Percentiles rank a stretch among this genome's conserved stretches.
Evolutionary conservation across 2,329 filamentous ascomycete species (phyloP).

Genomic region (Dendrostoma leiphaemia): DNA sequence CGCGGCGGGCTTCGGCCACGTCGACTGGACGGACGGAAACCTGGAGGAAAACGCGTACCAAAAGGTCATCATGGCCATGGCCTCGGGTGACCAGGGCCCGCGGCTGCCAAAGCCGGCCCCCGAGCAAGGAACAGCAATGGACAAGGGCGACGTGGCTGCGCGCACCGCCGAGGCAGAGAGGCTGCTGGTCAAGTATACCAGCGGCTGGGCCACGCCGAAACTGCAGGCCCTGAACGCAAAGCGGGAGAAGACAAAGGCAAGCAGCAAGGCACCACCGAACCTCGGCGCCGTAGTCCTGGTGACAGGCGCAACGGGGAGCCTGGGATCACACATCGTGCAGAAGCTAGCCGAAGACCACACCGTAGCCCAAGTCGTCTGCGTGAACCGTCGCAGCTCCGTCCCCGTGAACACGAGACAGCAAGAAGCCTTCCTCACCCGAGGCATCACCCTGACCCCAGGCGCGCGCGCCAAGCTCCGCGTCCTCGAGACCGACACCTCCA

Average conservation of each 20-base stretch:
- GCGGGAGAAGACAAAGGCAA: background rate
- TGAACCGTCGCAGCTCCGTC: slow-evolving; percentile 39
- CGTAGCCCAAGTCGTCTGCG: slow-evolving; percentile 36
- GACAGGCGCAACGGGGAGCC: slow-evolving; percentile 37
- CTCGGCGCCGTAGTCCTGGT: slow-evolving; percentile 30
- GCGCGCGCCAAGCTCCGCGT: slow-evolving; percentile 35
- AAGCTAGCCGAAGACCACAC: slow-evolving; percentile 25
- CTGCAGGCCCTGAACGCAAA: background rate
- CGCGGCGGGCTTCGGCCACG: slow-evolving; percentile 26
- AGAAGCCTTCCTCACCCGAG: slow-evolving; percentile 22
- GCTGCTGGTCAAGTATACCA: background rate
- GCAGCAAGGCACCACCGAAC: too few species aligned
- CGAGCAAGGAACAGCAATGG: background rate
- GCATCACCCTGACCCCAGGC: slow-evolving; percentile 4
- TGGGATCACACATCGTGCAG: slow-evolving; percentile 35
- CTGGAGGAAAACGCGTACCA: background rate
- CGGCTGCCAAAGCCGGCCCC: background rate
- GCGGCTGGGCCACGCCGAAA: background rate
- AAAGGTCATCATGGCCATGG: slow-evolving; percentile 3
- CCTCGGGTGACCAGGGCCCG: background rate
- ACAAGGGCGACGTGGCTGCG: background rate
- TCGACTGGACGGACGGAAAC: slow-evolving; percentile 30
- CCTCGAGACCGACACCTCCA: slow-evolving; percentile 38
- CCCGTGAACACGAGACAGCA: slow-evolving; percentile 30
- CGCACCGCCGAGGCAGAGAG: background rate